A percentile compares a stretch with the other conserved stretches of the same genome.
Conservation (phyloP, 169 alveolate species). For the Plasmodium adleri region DNA sequence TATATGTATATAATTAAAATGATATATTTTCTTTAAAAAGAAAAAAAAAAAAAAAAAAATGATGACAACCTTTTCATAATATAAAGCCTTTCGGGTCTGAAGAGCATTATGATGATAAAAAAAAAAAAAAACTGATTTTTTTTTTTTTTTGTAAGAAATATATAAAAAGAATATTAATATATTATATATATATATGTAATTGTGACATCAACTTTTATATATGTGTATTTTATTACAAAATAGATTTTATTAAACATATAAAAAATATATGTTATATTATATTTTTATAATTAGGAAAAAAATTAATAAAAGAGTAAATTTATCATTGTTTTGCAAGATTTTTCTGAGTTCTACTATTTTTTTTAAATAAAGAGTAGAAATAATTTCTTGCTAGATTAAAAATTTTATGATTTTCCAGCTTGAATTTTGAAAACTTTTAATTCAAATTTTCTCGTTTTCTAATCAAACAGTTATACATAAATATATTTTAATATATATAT, state of each 20-base stretch:
- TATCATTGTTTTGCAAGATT: constrained; percentile 23
- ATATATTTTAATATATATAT: not conserved
- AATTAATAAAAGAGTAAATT: not conserved
- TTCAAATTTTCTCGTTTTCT: constrained; percentile 52
- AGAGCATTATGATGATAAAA: constrained; percentile 12
- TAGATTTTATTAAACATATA: not conserved
- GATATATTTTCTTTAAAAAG: not conserved
- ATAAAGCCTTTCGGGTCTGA: constrained; percentile 78
- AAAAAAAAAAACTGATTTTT: constrained; percentile 33
- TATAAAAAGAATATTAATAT: not conserved
- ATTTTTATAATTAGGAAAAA: not conserved
- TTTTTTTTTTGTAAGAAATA: constrained; percentile 11
- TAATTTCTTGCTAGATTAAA: constrained; percentile 67
- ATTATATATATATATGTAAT: not conserved
- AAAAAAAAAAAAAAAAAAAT: constrained; percentile 25
- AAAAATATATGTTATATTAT: no score
- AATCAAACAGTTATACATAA: constrained; percentile 11
- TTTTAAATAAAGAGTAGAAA: constrained; percentile 27
- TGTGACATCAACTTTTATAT: not conserved
- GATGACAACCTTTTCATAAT: constrained; percentile 30
- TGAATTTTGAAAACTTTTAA: constrained; percentile 9
- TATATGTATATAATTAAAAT: not conserved
- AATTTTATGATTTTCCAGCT: constrained; percentile 65
- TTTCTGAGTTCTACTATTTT: constrained; percentile 65
- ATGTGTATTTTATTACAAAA: not conserved